Evolutionary conservation across 2,329 filamentous ascomycete genomes (phyloP), one percentile per base, ranked within the genome.

Genomic region (Fusarium anthophilum): DNA sequence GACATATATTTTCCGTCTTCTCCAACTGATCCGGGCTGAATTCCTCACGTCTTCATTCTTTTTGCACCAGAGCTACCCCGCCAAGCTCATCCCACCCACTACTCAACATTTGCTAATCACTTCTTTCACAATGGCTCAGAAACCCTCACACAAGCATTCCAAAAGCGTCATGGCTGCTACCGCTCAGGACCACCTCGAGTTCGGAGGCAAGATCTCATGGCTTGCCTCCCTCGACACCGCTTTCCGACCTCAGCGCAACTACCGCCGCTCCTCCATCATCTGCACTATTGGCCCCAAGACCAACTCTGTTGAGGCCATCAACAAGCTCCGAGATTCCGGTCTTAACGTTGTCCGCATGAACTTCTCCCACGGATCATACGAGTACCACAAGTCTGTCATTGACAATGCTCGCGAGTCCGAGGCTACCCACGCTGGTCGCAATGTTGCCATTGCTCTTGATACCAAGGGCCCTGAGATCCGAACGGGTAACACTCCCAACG

Each of bases 311-410:
- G 94, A 98, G 88, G 95, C 95, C 85, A 97, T 99, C 87, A 98
- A 98, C 87, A 90, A 92, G 84, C 93, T 99, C 80, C 94, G 96
- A 84, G 90, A 89, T 82, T 93, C 92, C 76, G 96, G 96, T 86
- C 92, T 98, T 81, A 98, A 98, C 86, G 95, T 99, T 78, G 96
- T 98, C 79, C 96, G 96, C 87, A 99, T 99, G 96, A 99, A 99
- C 93, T 98, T 98, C 84, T 98, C 83, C 93, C 95, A 85, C 75
- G 83, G 83, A 70, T 82, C 82, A 77, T 96, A 98, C 85, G 95
- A 95, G 87, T 99, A 98, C 88, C 95, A 97, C 87, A 94, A 98
- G 89, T 96, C 94, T 73, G 96, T 99, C 83, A 98, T 99, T 81
- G 94, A 99, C 88, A 92, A 99, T 87, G 91, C 96, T 78, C 94